Percentiles rank a stretch among this genome's conserved stretches.
Evolutionary conservation across 768 basidiomycete species (phyloP).

Genomic region (Tylopilus felleus): DNA sequence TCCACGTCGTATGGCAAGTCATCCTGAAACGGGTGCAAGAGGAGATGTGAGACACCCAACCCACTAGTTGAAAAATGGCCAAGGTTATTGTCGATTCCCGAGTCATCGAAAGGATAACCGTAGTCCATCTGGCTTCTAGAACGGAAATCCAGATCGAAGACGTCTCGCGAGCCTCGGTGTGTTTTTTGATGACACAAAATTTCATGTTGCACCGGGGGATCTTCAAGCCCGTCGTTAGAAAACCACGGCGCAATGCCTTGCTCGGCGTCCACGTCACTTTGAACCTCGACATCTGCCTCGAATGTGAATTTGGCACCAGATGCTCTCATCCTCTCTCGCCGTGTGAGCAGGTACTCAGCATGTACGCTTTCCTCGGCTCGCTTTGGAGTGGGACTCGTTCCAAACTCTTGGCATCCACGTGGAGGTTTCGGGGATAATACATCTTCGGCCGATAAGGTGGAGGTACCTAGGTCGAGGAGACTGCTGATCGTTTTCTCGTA

Average conservation of each 20-base stretch:
- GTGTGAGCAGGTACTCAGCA: slow-evolving; percentile 26
- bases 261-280: neutral
- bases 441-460: slow-evolving; percentile 11
- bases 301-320: neutral
- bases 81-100: slow-evolving; percentile 8
- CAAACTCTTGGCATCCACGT: slow-evolving; percentile 23
- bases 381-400: slow-evolving; percentile 24
- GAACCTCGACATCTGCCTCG: neutral
- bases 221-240: neutral
- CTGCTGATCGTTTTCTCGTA: slow-evolving; percentile 3
- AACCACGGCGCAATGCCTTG: neutral
- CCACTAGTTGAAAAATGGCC: slow-evolving; percentile 2
- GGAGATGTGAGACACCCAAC: slow-evolving; percentile 2
- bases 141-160: neutral
- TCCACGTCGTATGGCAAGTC: neutral
- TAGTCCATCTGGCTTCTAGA: neutral
- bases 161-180: neutral
- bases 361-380: slow-evolving; percentile 9
- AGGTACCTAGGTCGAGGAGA: slow-evolving; percentile 11
- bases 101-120: slow-evolving; percentile 11
- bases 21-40: slow-evolving; percentile 9
- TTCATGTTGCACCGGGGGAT: neutral
- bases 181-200: neutral
- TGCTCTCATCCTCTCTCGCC: slow-evolving; percentile 20
- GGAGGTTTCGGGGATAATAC: slow-evolving; percentile 3